Evolutionary conservation across 352 stramenopile genomes (phyloP).

Genomic region (Nothophytophthora sp.): DNA sequence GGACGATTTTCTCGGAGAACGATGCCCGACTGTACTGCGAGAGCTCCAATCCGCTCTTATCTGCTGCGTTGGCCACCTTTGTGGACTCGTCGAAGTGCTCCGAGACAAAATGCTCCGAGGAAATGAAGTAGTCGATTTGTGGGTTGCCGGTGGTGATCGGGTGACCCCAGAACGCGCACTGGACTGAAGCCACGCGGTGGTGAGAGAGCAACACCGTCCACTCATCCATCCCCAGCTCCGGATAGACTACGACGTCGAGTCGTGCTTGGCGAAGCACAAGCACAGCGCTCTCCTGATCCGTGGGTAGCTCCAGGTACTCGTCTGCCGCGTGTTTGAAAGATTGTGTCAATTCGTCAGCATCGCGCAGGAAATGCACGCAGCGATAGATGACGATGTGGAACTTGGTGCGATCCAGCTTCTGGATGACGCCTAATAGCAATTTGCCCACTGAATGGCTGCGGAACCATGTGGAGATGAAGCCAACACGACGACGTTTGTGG

Average conservation of each 20-base stretch:
- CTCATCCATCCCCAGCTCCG: constrained; percentile 84
- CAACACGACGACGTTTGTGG: constrained; percentile 30
- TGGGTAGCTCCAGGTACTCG: constrained; percentile 45
- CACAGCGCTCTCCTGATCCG: constrained; percentile 32
- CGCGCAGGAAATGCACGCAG: constrained; percentile 50
- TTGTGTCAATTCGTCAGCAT: constrained; percentile 46
- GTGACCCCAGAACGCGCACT: constrained; percentile 88
- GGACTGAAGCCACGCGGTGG: constrained; percentile 68
- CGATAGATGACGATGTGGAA: constrained; percentile 58
- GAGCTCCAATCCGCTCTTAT: constrained; percentile 2
- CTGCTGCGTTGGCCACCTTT: neutral
- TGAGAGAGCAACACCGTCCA: constrained; percentile 74
- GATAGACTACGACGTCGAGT: constrained; percentile 82
- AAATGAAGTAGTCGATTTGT: constrained; percentile 87
- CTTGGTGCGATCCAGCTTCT: constrained; percentile 47
- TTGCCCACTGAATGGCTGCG: constrained; percentile 68
- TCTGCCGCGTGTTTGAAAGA: constrained; percentile 45
- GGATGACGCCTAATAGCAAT: constrained; percentile 51
- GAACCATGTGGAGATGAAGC: constrained; percentile 73
- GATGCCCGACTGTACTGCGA: constrained; percentile 28
- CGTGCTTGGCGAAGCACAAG: constrained; percentile 37
- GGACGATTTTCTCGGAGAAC: constrained; percentile 73
- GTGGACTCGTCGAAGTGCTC: constrained; percentile 17
- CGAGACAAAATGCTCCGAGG: constrained; percentile 51
- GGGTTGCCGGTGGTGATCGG: constrained; percentile 74